These are phyloP conservation scores for Flaveria ramosissima DNA, from an alignment of 129 eudicot species.

Conservation along the genomic window DNA sequence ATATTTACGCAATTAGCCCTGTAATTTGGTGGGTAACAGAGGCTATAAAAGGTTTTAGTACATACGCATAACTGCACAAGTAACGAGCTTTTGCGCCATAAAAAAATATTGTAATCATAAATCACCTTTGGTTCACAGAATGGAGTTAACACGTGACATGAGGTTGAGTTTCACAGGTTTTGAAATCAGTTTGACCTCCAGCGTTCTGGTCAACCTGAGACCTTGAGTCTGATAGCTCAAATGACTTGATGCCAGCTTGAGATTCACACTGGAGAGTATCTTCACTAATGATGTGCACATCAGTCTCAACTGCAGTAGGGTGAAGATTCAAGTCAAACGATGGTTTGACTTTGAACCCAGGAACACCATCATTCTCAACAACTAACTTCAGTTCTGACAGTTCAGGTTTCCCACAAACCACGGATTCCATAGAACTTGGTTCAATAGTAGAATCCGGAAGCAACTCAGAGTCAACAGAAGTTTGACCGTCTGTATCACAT, in stretches of 20 bases:
- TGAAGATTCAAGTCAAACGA: constrained; percentile 40
- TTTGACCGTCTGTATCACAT: constrained; percentile 28
- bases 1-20: neutral
- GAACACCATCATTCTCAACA: constrained; percentile 21
- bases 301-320: constrained; percentile 30
- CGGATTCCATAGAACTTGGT: constrained; percentile 15
- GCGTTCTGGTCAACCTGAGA: constrained; percentile 25
- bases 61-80: neutral
- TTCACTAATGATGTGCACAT: constrained; percentile 19
- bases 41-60: neutral
- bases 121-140: constrained; percentile 21
- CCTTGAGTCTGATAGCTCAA: constrained; percentile 32
- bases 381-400: constrained; percentile 16
- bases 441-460: constrained; percentile 2
- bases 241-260: constrained; percentile 16
- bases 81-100: neutral
- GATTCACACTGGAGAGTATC: constrained; percentile 24
- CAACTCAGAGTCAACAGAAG: constrained; percentile 14
- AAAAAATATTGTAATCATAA: neutral
- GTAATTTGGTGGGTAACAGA: neutral
- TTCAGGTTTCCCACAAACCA: constrained; percentile 4
- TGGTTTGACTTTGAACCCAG: constrained; percentile 22
- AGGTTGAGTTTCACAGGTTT: constrained; percentile 35
- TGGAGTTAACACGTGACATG: constrained; percentile 25
- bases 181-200: constrained; percentile 15